Percentiles rank a stretch among this genome's conserved stretches.
Evolutionary conservation across 2,329 filamentous ascomycete species (phyloP).

Genomic region (Stemphylium lycopersici): DNA sequence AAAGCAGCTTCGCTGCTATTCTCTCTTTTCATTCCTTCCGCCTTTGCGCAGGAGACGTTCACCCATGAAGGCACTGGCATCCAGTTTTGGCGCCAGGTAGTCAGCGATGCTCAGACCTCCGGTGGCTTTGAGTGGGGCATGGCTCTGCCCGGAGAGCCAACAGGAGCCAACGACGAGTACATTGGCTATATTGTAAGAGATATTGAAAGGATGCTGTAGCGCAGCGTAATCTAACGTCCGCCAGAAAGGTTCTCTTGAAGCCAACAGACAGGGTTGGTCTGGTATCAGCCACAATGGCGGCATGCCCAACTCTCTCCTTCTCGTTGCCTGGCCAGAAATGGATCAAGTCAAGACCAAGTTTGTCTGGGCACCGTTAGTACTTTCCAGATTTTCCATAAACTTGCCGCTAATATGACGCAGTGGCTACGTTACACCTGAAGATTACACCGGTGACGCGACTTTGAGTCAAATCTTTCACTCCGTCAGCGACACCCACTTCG

Average conservation of each 20-base stretch:
- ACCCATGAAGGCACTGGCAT: constrained; percentile 42
- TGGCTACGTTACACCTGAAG: constrained; percentile 64
- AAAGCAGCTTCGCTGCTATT: constrained; percentile 47
- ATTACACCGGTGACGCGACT: constrained; percentile 67
- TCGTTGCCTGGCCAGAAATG: constrained; percentile 41
- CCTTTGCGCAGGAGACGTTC: constrained; percentile 40
- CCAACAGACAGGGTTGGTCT: constrained; percentile 43
- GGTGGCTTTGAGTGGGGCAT: constrained; percentile 47
- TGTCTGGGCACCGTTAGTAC: constrained; percentile 37
- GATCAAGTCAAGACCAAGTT: constrained; percentile 41
- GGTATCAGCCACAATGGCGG: constrained; percentile 46
- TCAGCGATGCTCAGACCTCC: constrained; percentile 33
- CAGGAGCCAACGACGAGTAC: constrained; percentile 41
- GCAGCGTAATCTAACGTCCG: constrained; percentile 10
- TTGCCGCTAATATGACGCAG: constrained; percentile 32
- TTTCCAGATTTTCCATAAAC: too few relatives aligned
- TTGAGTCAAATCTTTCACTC: constrained; percentile 65
- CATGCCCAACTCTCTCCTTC: constrained; percentile 45
- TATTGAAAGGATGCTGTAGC: neutral
- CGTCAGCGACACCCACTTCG: constrained; percentile 65
- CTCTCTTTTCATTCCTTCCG: constrained; percentile 39
- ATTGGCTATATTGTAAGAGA: constrained; percentile 46
- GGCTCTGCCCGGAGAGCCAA: constrained; percentile 35
- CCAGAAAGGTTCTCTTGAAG: constrained; percentile 38
- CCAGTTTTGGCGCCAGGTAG: constrained; percentile 36